Conservation (phyloP, 2,329 filamentous ascomycete species). For the Venturia effusa region DNA sequence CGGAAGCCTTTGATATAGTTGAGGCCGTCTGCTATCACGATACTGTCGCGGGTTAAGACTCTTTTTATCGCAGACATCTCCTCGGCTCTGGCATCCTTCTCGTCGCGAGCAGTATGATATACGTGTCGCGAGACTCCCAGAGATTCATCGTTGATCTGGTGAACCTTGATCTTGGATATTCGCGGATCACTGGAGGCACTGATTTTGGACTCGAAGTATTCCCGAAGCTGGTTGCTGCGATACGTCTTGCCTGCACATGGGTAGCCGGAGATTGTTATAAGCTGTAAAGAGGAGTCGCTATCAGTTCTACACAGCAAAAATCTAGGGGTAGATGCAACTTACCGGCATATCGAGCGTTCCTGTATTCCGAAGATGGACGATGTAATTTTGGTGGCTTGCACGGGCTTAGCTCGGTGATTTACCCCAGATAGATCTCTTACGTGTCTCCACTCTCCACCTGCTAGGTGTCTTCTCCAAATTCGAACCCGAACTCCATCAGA, state of each 20-base stretch:
- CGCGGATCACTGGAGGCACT: constrained; percentile 32
- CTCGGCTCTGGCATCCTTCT: constrained; percentile 71
- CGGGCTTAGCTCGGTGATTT: not conserved
- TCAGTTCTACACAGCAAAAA: not conserved
- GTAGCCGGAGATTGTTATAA: constrained; percentile 51
- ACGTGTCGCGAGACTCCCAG: constrained; percentile 59
- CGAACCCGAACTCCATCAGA: not conserved
- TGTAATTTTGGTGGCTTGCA: not conserved
- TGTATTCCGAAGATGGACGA: not conserved
- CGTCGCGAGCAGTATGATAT: constrained; percentile 66
- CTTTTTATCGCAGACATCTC: constrained; percentile 72
- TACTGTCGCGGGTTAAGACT: constrained; percentile 57
- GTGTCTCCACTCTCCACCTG: not conserved
- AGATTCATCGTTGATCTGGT: constrained; percentile 63
- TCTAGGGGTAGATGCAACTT: not conserved
- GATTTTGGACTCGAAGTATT: constrained; percentile 44
- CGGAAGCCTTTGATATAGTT: constrained; percentile 90
- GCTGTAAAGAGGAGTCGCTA: constrained; percentile 27
- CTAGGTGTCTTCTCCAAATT: not conserved
- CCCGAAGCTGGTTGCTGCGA: constrained; percentile 51
- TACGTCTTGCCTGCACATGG: constrained; percentile 54
- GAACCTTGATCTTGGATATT: constrained; percentile 47
- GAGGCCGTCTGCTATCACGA: constrained; percentile 68
- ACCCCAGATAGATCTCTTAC: not conserved
- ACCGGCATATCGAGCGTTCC: not conserved